A percentile compares a stretch with the other conserved stretches of the same genome.
These are phyloP conservation scores for Schizochytrium sp. DNA, from an alignment of 108 stramenopile genomes.

Conservation along the genomic window DNA sequence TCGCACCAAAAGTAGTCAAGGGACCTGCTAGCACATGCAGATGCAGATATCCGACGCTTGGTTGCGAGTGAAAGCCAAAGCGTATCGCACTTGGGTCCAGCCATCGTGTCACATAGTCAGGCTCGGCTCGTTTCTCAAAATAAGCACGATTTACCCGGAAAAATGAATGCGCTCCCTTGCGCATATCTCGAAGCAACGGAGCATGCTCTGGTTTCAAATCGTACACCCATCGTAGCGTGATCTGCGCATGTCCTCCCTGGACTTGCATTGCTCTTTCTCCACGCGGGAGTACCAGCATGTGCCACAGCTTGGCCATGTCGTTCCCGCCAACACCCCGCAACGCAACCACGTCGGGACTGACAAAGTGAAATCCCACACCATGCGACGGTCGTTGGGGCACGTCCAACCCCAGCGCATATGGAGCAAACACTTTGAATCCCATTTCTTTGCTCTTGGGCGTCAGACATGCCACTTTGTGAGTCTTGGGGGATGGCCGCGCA, in stretches of 20 bases:
- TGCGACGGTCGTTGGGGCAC: background rate
- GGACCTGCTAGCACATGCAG: background rate
- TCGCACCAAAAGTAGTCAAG: background rate
- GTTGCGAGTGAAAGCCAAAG: slow-evolving; percentile 9
- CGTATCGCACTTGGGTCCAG: background rate
- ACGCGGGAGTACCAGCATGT: background rate
- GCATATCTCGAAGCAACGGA: background rate
- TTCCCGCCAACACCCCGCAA: background rate
- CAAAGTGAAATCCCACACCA: background rate
- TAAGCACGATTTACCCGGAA: background rate
- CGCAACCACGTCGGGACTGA: background rate
- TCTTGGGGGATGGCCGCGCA: background rate
- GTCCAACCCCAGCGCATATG: background rate
- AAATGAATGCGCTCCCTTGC: background rate
- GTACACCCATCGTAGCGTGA: background rate
- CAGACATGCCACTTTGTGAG: background rate
- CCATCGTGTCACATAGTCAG: background rate
- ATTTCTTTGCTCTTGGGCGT: background rate
- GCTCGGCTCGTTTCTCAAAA: background rate
- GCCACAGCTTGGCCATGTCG: background rate
- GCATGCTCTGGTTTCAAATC: background rate
- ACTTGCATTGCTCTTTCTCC: background rate
- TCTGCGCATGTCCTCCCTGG: background rate
- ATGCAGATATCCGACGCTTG: background rate
- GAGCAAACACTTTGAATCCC: background rate